Base-by-base conservation (phyloP, 208 protist species). In the Wallacemonas rigidus region DNA sequence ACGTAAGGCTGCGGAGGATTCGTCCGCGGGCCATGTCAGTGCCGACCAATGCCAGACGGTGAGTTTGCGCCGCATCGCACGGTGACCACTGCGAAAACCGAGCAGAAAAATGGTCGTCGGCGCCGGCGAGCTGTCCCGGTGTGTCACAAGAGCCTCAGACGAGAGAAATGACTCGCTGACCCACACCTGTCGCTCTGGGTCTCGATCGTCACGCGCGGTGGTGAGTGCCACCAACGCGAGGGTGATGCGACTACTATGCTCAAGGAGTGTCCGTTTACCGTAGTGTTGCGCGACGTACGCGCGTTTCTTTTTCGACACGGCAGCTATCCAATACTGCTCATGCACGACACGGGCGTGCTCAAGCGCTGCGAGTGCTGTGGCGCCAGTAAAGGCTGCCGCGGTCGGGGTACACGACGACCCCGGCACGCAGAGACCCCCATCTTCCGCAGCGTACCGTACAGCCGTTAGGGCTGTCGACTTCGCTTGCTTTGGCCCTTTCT, bases 221-320 rank as follows among this genome's bases (percentile, higher is more conserved):
- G n/a, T 4, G 5, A 65, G 43, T 8, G 60, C 60, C 4, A 36
- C 8, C 15, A 65, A 41, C 3, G 60, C 60, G 12, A 65, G 60
- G 12, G 60, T 41, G 17, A 65, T 65, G 41, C 60, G 60, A 7
- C 41, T 65, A 41, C 7, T 12, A 1, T 3, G 8, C 7, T 50
- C 43, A 11, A 65, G 43, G 7, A 12, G 14, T 4, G 26, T 35
- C 3, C n/a, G 60, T n/a, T 45, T 17, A 3, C 40, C 38, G 40
- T 9, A 50, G 11, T 5, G 12, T 4, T 8, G 7, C 36, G 11
- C 11, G 7, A n/a, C 15, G n/a, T 44, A 15, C 14, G 60, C 41
- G 12, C n/a, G 41, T 17, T 65, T 65, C 41, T 65, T 65, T 3
- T 6, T 65, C 14, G 43, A 4, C 60, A 65, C 36, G 41, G 60